These are phyloP conservation scores for Meira nashicola DNA, from an alignment of 1,284 basidiomycete species.

Conservation along the genomic window DNA sequence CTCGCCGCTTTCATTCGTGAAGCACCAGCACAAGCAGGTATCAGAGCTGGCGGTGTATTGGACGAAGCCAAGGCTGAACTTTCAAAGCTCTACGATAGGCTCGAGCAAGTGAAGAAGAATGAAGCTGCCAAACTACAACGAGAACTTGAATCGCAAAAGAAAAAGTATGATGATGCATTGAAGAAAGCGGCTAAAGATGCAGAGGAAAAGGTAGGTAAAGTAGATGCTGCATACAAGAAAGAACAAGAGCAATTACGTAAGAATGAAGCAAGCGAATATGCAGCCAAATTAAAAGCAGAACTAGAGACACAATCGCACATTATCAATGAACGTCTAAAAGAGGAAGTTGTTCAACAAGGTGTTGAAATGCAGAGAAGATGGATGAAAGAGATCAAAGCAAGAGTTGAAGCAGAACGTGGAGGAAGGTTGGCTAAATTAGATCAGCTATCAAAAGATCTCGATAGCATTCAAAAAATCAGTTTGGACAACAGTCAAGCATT, in stretches of 20 bases:
- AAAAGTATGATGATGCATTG: conserved; percentile 79
- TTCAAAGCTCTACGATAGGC: conserved; percentile 68
- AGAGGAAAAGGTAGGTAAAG: conserved; percentile 74
- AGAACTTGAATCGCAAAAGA: conserved; percentile 59
- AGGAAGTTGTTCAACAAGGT: conserved; percentile 91
- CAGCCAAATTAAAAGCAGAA: conserved; percentile 79
- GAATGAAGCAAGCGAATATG: conserved; percentile 72
- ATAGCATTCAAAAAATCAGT: conserved; percentile 82
- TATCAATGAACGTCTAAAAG: conserved; percentile 78
- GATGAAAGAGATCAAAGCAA: conserved; percentile 91
- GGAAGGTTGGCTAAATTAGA: conserved; percentile 91
- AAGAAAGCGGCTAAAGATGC: conserved; percentile 76
- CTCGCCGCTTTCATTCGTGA: conserved; percentile 72
- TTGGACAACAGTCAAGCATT: conserved; percentile 83
- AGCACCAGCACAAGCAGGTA: conserved; percentile 59
- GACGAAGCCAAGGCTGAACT: conserved; percentile 68
- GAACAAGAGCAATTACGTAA: conserved; percentile 75
- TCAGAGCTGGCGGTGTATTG: conserved; percentile 60
- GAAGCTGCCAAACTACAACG: conserved; percentile 73
- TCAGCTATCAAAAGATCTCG: conserved; percentile 81
- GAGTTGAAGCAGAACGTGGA: conserved; percentile 92
- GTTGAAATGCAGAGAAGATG: conserved; percentile 94
- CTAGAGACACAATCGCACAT: conserved; percentile 82
- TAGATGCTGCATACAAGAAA: conserved; percentile 80
- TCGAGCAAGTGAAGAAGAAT: conserved; percentile 75